Base-by-base conservation (phyloP, 1,284 basidiomycete species). In the Veloboletus limbatus region DNA sequence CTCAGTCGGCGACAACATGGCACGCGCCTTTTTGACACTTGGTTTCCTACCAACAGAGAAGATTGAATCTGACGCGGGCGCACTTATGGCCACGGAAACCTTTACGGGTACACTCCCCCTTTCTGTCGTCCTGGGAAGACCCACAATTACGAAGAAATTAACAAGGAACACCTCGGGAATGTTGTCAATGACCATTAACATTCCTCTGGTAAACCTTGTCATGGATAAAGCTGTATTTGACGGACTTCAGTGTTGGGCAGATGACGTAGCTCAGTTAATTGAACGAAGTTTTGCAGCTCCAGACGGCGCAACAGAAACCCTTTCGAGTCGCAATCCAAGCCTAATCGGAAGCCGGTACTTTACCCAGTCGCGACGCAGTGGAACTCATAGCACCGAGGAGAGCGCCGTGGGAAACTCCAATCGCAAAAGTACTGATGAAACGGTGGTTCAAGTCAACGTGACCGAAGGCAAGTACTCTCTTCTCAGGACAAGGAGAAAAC, bases 331-430 rank as follows among this genome's bases (percentile, higher is more conserved):
- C 46, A 78, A 86, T 52, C 67, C 83, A 5, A 90, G 82, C 62
- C 67, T 94, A 49, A 88, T 93, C 48, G 92, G 91, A 14, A 93
- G 90, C 59, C 78, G 82, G 26, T 94, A 83, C 66, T 93, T 94
- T 54, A 76, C 78, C 0, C 78, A 76, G 46, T 76, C 78, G 28
- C 74, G 77, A 43, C 75, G 72, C 32, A 67, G 70, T 34, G 71
- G 69, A 54, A 70, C 70, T 36, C 73, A 66, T 32, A 67, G 69
- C 18, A 69, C 62, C 52, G 64, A 63, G 59, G 67, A 58, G 33
- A 59, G 55, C 17, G 48, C 50, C 8, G 61, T 59, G 38, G 60
- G 59, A 18, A 55, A 53, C 48, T 62, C 39, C 52, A 59, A 49
- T 37, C 52, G 40, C 56, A 63, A 45, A 57, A 45, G 27, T 18